A percentile compares a stretch with the other conserved stretches of the same genome.
phyloP scores from a whole-genome alignment of 768 basidiomycete genomes.

The Lyophyllum decastes region DNA sequence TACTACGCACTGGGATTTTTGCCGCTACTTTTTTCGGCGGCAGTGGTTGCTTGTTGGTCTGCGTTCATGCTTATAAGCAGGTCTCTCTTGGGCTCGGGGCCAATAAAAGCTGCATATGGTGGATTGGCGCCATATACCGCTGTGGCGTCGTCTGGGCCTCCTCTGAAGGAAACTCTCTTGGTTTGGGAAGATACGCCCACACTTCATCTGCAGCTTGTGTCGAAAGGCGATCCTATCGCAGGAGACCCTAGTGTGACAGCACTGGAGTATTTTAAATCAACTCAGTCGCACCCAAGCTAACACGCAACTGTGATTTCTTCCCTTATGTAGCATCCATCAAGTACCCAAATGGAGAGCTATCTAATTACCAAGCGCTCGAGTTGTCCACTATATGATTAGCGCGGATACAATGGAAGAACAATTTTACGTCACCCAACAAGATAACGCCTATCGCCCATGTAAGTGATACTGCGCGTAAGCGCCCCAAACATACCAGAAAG shows the following conservation, averaged over 20 bases:
- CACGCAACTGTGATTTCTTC: neutral
- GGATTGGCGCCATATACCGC: slow-evolving; percentile 5
- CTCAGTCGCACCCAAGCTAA: neutral
- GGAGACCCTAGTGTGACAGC: neutral
- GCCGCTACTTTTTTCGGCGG: slow-evolving; percentile 12
- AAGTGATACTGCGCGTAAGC: too few relatives aligned
- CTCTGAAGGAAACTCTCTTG: slow-evolving; percentile 1
- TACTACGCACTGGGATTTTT: slow-evolving; percentile 10
- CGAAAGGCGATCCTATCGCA: neutral
- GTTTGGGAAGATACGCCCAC: neutral
- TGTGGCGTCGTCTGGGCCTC: slow-evolving; percentile 2
- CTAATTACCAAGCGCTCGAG: too few relatives aligned
- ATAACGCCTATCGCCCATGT: too few relatives aligned
- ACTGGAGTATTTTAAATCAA: neutral
- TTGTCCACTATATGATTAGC: too few relatives aligned
- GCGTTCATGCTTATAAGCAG: neutral
- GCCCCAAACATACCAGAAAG: too few relatives aligned
- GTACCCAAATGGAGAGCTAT: too few relatives aligned
- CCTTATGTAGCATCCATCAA: too few relatives aligned
- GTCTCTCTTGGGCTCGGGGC: neutral
- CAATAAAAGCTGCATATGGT: neutral
- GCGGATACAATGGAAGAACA: too few relatives aligned
- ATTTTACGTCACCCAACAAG: too few relatives aligned
- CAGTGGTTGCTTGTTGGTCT: neutral
- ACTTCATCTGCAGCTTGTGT: neutral